These are phyloP conservation scores for Fomes fomentarius DNA, from an alignment of 1,284 basidiomycete species.

Conservation along the genomic window DNA sequence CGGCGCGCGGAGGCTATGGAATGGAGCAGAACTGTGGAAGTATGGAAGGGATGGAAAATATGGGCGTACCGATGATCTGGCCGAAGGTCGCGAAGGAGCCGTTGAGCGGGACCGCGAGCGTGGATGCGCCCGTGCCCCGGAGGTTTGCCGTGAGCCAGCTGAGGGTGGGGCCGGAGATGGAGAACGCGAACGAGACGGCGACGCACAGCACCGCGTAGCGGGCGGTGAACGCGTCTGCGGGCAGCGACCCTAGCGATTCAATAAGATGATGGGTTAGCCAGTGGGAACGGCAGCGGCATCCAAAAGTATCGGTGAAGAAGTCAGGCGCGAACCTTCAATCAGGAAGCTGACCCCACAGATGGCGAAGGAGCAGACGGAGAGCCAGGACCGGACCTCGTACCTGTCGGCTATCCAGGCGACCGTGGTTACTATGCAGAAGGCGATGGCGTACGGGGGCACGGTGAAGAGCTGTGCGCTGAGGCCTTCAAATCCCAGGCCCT, in stretches of 20 bases:
- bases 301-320: too few relatives aligned
- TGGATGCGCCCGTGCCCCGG: constrained; percentile 33
- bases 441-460: constrained; percentile 52
- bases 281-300: constrained; percentile 4
- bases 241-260: constrained; percentile 28
- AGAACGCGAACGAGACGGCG: constrained; percentile 37
- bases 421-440: constrained; percentile 36
- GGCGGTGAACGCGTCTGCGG: constrained; percentile 31
- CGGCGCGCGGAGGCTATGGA: too few relatives aligned
- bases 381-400: constrained; percentile 22
- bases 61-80: constrained; percentile 34
- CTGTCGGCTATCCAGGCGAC: constrained; percentile 25
- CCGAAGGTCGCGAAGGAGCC: constrained; percentile 38
- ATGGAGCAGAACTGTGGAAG: too few relatives aligned
- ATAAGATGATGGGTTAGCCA: constrained; percentile 8
- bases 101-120: constrained; percentile 40
- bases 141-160: constrained; percentile 41
- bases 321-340: constrained; percentile 5
- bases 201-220: constrained; percentile 39
- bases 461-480: constrained; percentile 57
- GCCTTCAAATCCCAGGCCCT: constrained; percentile 48
- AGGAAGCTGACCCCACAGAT: constrained; percentile 21
- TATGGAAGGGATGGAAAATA: not conserved
- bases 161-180: constrained; percentile 37
- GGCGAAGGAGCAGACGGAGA: constrained; percentile 12